These are phyloP conservation scores for Podaxis mareebaensis DNA, from an alignment of 768 basidiomycete genomes.

Conservation along the genomic window DNA sequence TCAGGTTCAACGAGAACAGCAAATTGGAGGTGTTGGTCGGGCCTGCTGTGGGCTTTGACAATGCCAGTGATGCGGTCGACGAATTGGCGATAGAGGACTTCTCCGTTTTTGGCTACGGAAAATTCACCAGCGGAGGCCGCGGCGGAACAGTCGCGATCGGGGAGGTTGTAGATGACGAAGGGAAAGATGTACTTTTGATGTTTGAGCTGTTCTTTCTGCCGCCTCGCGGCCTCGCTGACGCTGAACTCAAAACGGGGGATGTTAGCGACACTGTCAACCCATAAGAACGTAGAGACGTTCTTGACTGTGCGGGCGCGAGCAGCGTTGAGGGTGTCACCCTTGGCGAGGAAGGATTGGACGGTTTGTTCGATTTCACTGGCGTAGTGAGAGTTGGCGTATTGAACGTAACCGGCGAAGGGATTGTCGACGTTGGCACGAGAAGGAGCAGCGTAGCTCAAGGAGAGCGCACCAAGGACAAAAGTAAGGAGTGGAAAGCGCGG, in stretches of 20 bases:
- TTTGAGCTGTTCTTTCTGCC: background rate
- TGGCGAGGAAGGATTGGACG: conserved; percentile 19
- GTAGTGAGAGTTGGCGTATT: conserved; percentile 22
- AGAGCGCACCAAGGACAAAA: conserved; percentile 1
- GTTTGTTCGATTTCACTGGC: conserved; percentile 22
- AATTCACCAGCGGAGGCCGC: conserved; percentile 34
- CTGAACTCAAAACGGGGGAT: conserved; percentile 13
- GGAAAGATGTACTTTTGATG: conserved; percentile 28
- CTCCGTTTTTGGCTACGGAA: conserved; percentile 27
- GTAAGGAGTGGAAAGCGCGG: conserved; percentile 11
- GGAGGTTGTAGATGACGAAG: conserved; percentile 34
- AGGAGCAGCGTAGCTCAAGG: background rate
- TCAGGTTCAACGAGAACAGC: conserved; percentile 33
- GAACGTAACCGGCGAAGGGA: conserved; percentile 20
- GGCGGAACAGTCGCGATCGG: conserved; percentile 36
- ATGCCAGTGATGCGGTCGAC: conserved; percentile 23
- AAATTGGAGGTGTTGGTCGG: conserved; percentile 25
- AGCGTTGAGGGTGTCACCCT: conserved; percentile 19
- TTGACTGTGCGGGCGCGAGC: conserved; percentile 21
- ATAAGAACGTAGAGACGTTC: conserved; percentile 24
- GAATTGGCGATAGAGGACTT: conserved; percentile 31
- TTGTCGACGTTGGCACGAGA: conserved; percentile 5
- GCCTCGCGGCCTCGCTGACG: conserved; percentile 13
- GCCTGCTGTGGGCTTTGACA: background rate
- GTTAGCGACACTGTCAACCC: conserved; percentile 17